phyloP scores from a whole-genome alignment of 2,329 filamentous ascomycete genomes.

The Scedosporium boydii region DNA sequence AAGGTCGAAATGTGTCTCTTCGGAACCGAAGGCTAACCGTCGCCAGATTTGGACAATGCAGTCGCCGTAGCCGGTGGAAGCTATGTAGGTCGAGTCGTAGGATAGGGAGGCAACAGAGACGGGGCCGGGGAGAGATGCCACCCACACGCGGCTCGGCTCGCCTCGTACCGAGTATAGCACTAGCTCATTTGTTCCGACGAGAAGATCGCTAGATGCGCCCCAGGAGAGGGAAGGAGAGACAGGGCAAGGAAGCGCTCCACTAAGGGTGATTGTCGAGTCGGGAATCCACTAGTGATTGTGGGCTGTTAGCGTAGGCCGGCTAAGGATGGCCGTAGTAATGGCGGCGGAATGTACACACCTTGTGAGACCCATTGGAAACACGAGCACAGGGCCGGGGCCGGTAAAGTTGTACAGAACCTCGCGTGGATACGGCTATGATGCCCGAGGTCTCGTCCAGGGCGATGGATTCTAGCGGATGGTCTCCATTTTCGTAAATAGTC shows the following conservation, averaged over 20 bases:
- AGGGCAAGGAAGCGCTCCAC: conserved; percentile 27
- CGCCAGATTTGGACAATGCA: conserved; percentile 89
- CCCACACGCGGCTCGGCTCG: conserved; percentile 57
- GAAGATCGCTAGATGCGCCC: conserved; percentile 76
- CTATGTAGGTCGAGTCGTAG: conserved; percentile 79
- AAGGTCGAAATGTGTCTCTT: conserved; percentile 81
- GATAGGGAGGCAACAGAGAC: conserved; percentile 71
- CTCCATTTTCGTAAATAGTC: conserved; percentile 81
- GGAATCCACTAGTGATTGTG: conserved; percentile 45
- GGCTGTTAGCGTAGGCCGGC: not conserved
- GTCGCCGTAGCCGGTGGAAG: conserved; percentile 69
- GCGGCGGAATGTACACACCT: not conserved
- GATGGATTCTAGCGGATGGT: conserved; percentile 59
- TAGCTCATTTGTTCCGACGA: conserved; percentile 63
- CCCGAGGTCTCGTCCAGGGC: conserved; percentile 73
- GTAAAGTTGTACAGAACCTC: conserved; percentile 63
- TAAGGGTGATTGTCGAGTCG: conserved; percentile 45
- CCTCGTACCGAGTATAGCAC: conserved; percentile 53
- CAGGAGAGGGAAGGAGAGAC: conserved; percentile 57
- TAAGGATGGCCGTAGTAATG: not conserved
- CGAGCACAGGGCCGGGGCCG: conserved; percentile 57
- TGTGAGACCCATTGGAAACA: not conserved
- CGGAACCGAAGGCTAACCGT: conserved; percentile 70
- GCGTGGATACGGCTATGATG: conserved; percentile 71
- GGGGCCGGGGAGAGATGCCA: conserved; percentile 60